Conservation (phyloP, 2,329 filamentous ascomycete species). For the Botryotinia calthae region DNA sequence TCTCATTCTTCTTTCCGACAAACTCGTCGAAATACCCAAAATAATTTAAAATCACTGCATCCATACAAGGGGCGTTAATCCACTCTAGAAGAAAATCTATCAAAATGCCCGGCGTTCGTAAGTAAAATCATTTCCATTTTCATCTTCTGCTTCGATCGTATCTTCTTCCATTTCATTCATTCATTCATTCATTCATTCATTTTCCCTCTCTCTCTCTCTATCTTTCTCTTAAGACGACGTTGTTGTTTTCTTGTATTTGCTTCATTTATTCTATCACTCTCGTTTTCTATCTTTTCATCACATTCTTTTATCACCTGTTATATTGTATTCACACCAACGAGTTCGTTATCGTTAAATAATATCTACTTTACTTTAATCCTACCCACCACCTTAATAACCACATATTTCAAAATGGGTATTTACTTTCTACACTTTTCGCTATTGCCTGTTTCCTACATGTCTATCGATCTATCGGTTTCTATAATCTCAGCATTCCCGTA, state of each 20-base stretch:
- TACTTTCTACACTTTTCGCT: not conserved
- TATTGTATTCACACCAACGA: not conserved
- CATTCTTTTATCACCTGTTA: not conserved
- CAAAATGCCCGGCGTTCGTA: conserved; percentile 38
- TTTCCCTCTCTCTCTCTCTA: not conserved
- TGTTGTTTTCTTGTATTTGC: not conserved
- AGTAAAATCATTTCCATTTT: conserved; percentile 24
- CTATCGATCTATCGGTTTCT: not conserved
- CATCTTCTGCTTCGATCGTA: conserved; percentile 8
- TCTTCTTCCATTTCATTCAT: not conserved
- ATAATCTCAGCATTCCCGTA: not conserved
- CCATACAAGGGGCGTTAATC: not conserved
- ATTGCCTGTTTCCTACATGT: not conserved
- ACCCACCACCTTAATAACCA: conserved; percentile 3
- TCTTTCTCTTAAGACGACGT: conserved; percentile 6
- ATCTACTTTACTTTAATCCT: not conserved
- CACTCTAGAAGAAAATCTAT: conserved; percentile 16
- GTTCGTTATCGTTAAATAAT: not conserved
- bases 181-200: not conserved
- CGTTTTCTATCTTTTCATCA: not conserved
- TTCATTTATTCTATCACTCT: not conserved
- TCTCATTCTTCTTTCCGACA: conserved; percentile 1
- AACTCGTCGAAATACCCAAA: not conserved
- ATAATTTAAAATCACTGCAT: conserved; percentile 9
- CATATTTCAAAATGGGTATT: conserved; percentile 18